phyloP scores from a whole-genome alignment of 192 early-diverging fungal species.

The Chytriomyces hyalinus region DNA sequence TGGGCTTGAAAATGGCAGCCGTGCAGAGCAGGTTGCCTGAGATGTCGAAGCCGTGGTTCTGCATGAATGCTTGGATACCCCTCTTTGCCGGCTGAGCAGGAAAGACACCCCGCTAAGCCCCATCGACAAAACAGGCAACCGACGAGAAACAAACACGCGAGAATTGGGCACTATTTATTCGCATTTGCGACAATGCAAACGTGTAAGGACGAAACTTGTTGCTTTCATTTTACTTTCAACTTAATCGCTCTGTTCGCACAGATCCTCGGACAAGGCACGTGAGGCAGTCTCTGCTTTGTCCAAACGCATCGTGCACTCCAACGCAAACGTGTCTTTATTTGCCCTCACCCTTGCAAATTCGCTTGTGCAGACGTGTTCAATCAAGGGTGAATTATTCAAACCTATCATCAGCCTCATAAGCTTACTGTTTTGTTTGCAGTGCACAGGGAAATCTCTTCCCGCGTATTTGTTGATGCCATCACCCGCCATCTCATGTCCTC shows the following conservation, averaged over 20 bases:
- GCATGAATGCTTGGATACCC: too few species aligned
- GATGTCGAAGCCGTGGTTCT: too few species aligned
- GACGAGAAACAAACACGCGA: slow-evolving; percentile 90
- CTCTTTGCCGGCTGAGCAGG: too few species aligned
- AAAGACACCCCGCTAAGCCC: too few species aligned
- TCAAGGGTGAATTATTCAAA: slow-evolving; percentile 31
- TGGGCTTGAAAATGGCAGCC: too few species aligned
- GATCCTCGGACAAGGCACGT: slow-evolving; percentile 27
- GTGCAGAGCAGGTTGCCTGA: too few species aligned
- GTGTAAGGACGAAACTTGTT: slow-evolving; percentile 21
- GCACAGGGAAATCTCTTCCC: slow-evolving; percentile 84
- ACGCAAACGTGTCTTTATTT: slow-evolving; percentile 70
- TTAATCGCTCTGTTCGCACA: background rate
- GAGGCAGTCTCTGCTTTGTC: slow-evolving; percentile 48
- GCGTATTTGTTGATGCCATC: slow-evolving; percentile 81
- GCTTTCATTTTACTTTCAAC: background rate
- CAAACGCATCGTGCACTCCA: slow-evolving; percentile 46
- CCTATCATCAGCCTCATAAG: too few species aligned
- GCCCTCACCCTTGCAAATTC: slow-evolving; percentile 75
- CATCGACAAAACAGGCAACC: slow-evolving; percentile 67
- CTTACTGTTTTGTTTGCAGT: slow-evolving; percentile 31
- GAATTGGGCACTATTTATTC: slow-evolving; percentile 75
- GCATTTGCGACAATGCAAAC: slow-evolving; percentile 56
- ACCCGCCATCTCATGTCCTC: slow-evolving; percentile 75
- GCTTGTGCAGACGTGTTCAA: slow-evolving; percentile 88